Base-by-base conservation (phyloP, 176 grass and related monocot genomes). In the Lolium rigidum region DNA sequence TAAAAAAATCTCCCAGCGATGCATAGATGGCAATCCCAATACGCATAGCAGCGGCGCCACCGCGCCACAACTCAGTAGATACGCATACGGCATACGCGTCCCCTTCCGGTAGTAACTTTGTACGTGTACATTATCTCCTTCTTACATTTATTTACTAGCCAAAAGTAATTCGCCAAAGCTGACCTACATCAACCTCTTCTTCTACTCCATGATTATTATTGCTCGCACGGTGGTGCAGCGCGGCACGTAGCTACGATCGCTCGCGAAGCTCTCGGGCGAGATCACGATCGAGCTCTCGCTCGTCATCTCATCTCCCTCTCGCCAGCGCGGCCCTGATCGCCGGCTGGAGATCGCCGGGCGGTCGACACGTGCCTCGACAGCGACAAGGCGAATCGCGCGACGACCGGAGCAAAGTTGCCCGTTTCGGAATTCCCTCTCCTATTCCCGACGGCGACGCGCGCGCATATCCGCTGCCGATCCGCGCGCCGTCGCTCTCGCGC, bases 291-390 rank as follows among this genome's bases (percentile, higher is more conserved):
- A 50, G 46, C 13, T 5, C 41, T 5, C 41, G 4, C 41, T n/a
- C 48, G 62, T 28, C 31, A 55, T 43, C 48, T 52, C 47, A 51
- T 31, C 72, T 28, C 80, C 13, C 17, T 24, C 22, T 47, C 54
- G 68, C 52, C 81, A 80, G 59, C 78, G 59, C 43, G 56, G 41
- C 70, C 70, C 24, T 16, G 61, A 64, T 64, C 21, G 31, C n/a
- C 2, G 54, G 21, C 0, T 67, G 13, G 1, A 28, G 54, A 7
- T 5, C 72, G 46, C 6, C 41, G 49, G 13, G 14, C 22, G 56
- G 25, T 83, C 84, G 75, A 90, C 89, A 87, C 85, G 85, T 75
- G 84, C 75, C 76, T 15, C 48, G 85, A 87, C 75, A 84, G 75
- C 67, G 80, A 80, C 74, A 28, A 50, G 57, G 84, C 88, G 71